A percentile compares a stretch with the other conserved stretches of the same genome.
These are phyloP conservation scores for Tricladium varicosporioides DNA, from an alignment of 2,329 filamentous ascomycete species.

Conservation along the genomic window DNA sequence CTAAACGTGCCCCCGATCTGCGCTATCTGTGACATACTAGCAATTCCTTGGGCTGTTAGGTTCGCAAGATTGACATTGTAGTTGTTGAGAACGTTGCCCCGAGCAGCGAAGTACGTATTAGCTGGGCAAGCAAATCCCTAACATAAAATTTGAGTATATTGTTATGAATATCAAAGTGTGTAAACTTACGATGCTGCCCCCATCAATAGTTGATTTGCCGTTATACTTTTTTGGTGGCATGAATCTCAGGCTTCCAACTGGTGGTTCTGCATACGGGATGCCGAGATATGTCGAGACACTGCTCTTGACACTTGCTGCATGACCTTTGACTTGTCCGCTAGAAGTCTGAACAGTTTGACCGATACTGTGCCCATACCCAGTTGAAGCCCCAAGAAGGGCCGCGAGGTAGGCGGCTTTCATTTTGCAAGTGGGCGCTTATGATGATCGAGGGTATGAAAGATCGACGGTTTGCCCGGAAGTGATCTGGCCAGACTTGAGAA, in stretches of 20 bases:
- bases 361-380: not conserved
- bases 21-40: not conserved
- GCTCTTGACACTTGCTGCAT: constrained; percentile 3
- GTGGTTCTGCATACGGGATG: constrained; percentile 14
- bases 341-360: constrained; percentile 3
- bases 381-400: not conserved
- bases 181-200: not conserved
- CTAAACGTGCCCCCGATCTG: constrained; percentile 7
- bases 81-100: constrained; percentile 6
- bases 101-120: constrained; percentile 1
- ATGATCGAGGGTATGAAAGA: not conserved
- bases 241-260: constrained; percentile 37
- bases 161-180: not conserved
- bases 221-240: constrained; percentile 25
- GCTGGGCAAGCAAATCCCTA: constrained; percentile 8
- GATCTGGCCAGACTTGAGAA: not conserved
- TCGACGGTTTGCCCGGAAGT: not conserved
- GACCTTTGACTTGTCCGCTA: constrained; percentile 16
- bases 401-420: not conserved
- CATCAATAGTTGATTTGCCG: constrained; percentile 2
- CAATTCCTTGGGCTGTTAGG: constrained; percentile 8
- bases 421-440: not conserved
- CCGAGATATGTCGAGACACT: constrained; percentile 33
- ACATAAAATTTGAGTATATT: not conserved
- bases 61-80: constrained; percentile 6